Evolutionary conservation across 805 yeast species (phyloP).

Genomic region (Candida broadrunensis): DNA sequence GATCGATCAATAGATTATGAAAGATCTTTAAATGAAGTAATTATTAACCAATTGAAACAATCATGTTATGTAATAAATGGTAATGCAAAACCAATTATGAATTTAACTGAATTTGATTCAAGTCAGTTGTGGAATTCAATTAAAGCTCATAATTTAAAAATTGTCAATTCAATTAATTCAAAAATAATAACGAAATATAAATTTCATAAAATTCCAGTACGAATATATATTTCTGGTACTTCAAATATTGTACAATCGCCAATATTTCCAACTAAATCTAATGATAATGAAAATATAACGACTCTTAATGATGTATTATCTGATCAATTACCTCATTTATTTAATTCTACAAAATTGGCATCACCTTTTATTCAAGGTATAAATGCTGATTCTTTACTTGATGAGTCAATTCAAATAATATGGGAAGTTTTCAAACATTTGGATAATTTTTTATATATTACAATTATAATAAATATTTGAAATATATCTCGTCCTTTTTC

Average conservation of each 20-base stretch:
- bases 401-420: constrained; percentile 13
- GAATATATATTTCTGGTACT: constrained; percentile 42
- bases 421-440: constrained; percentile 32
- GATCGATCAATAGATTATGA: constrained; percentile 17
- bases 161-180: constrained; percentile 21
- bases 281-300: constrained; percentile 3
- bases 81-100: constrained; percentile 77
- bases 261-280: constrained; percentile 2
- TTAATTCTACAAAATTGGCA: constrained; percentile 5
- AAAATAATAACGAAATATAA: constrained; percentile 21
- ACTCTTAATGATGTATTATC: constrained; percentile 12
- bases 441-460: constrained; percentile 36
- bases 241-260: constrained; percentile 30
- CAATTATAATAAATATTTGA: constrained; percentile 9
- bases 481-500: neutral
- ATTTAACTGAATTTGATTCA: constrained; percentile 62
- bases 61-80: constrained; percentile 74
- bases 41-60: constrained; percentile 83
- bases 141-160: constrained; percentile 25
- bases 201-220: constrained; percentile 45
- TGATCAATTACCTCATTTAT: constrained; percentile 10
- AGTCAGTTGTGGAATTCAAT: constrained; percentile 55
- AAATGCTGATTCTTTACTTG: constrained; percentile 13
- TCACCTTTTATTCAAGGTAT: constrained; percentile 32
- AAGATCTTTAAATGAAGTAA: constrained; percentile 43